Conservation (phyloP, 2,329 filamentous ascomycete species). For the Claviceps paspali region DNA sequence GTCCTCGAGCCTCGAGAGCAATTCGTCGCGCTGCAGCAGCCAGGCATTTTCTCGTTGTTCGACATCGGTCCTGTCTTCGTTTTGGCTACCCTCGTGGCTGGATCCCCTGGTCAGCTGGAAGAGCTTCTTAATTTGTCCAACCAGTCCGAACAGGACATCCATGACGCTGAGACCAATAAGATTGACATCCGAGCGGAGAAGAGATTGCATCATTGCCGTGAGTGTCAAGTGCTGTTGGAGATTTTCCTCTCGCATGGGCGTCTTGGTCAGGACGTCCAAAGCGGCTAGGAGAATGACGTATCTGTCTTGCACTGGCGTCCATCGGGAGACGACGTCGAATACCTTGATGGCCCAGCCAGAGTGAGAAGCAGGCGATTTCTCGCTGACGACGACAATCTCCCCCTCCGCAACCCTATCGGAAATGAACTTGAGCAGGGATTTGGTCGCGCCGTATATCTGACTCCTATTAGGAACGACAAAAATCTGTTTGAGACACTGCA, state of each 20-base stretch:
- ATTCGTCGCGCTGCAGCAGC: slow-evolving; percentile 38
- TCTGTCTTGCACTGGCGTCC: slow-evolving; percentile 87
- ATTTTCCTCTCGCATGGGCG: slow-evolving; percentile 53
- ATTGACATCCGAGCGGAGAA: slow-evolving; percentile 79
- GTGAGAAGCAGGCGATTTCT: slow-evolving; percentile 26
- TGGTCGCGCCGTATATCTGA: slow-evolving; percentile 66
- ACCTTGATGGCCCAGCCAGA: slow-evolving; percentile 69
- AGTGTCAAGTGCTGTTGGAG: slow-evolving; percentile 61
- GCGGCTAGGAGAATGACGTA: slow-evolving; percentile 77
- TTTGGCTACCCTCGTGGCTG: slow-evolving; percentile 15
- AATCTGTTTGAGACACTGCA: slow-evolving; percentile 75
- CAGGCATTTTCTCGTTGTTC: slow-evolving; percentile 17
- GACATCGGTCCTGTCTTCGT: slow-evolving; percentile 19
- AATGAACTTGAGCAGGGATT: slow-evolving; percentile 61
- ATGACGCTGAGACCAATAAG: slow-evolving; percentile 92
- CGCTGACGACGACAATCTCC: slow-evolving; percentile 35
- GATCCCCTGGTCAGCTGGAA: slow-evolving; percentile 44
- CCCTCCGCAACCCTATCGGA: slow-evolving; percentile 38
- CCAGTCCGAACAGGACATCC: slow-evolving; percentile 74
- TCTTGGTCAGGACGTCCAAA: slow-evolving; percentile 59
- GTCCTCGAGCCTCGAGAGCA: slow-evolving; percentile 57
- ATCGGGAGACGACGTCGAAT: slow-evolving; percentile 64
- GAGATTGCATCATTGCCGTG: slow-evolving; percentile 62
- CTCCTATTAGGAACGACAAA: slow-evolving; percentile 68
- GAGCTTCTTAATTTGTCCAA: slow-evolving; percentile 68